Evolutionary conservation across 257 asterid genomes (phyloP).

Genomic region (Forsythia suspensa): DNA sequence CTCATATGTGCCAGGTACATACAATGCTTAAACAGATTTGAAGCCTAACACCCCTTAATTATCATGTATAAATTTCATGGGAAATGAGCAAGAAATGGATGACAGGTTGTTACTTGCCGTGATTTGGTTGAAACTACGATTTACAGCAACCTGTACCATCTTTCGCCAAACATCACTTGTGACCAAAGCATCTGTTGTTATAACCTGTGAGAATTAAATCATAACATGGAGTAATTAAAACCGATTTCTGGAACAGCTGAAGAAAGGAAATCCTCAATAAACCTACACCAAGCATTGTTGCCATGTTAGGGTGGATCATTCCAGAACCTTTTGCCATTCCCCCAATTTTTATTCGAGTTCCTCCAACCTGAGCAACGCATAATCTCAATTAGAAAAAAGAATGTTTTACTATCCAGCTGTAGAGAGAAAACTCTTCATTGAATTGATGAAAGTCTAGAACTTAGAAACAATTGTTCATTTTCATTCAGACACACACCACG

Average conservation of each 20-base stretch:
- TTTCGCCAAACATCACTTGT: constrained; percentile 85
- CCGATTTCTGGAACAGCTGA: not conserved
- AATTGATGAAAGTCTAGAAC: not conserved
- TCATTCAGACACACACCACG: constrained; percentile 8
- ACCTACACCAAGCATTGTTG: constrained; percentile 95
- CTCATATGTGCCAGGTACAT: constrained; percentile 1
- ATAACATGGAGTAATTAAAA: constrained; percentile 16
- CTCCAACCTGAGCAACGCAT: constrained; percentile 62
- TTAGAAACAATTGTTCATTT: not conserved
- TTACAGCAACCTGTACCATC: constrained; percentile 87
- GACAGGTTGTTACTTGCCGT: constrained; percentile 54
- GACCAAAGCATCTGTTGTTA: constrained; percentile 89
- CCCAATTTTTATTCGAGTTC: constrained; percentile 64
- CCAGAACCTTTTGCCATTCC: constrained; percentile 99
- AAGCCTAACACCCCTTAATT: not conserved
- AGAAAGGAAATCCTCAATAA: constrained; percentile 19
- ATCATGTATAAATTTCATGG: not conserved
- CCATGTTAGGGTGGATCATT: constrained; percentile 99
- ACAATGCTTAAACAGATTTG: not conserved
- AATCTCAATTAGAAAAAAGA: constrained; percentile 7
- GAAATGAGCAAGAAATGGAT: constrained; percentile 9
- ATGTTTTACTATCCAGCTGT: not conserved
- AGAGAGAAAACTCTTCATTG: constrained; percentile 1
- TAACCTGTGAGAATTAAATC: constrained; percentile 56
- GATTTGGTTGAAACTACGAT: constrained; percentile 94